Conservation (phyloP, 2,329 filamentous ascomycete species). For the Colletotrichum higginsianum region DNA sequence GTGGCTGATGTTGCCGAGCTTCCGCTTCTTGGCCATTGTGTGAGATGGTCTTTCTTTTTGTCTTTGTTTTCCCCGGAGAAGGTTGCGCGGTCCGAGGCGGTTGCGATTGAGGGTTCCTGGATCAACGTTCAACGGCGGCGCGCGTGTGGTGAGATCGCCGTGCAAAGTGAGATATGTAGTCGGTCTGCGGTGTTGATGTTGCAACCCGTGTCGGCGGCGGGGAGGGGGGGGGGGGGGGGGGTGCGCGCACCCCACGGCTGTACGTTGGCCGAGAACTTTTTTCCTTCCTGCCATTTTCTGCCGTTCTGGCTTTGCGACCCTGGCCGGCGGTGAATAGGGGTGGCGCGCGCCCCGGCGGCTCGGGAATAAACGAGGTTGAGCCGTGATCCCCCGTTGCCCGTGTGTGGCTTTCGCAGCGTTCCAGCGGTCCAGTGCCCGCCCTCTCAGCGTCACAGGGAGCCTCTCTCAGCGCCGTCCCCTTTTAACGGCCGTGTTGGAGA, state of each 20-base stretch:
- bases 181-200: conserved; percentile 28
- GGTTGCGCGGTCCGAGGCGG: conserved; percentile 4
- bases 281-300: conserved; percentile 20
- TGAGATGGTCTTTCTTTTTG: conserved; percentile 4
- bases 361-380: conserved; percentile 42
- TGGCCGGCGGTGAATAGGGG: conserved; percentile 28
- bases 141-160: conserved; percentile 16
- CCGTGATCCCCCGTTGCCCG: conserved; percentile 28
- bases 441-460: not conserved
- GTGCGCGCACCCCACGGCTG: conserved; percentile 33
- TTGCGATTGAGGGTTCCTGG: not conserved
- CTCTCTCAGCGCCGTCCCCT: not conserved
- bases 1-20: conserved; percentile 51
- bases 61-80: not conserved
- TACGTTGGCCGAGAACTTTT: conserved; percentile 28
- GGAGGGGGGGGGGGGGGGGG: not conserved
- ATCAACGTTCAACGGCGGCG: conserved; percentile 1
- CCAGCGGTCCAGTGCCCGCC: not conserved
- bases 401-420: not conserved
- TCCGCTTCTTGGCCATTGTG: conserved; percentile 60
- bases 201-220: conserved; percentile 33
- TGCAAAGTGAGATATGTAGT: conserved; percentile 26
- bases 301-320: conserved; percentile 10
- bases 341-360: conserved; percentile 37
- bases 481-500: conserved; percentile 15